phyloP scores from a whole-genome alignment of 2,329 filamentous ascomycete species.

The Mycosphaerelloides madeirae region DNA sequence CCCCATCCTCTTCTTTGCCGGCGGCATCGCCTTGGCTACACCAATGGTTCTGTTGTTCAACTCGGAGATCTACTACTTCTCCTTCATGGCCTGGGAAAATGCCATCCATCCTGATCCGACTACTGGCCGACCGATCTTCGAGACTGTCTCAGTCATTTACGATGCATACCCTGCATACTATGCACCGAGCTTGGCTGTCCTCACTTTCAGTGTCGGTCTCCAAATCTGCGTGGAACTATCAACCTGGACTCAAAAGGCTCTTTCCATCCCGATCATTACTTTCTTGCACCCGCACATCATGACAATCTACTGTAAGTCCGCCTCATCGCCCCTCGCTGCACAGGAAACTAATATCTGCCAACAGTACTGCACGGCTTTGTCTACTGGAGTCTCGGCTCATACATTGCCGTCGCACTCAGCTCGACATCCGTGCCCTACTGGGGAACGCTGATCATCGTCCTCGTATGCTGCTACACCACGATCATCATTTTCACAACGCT shows the following conservation, averaged over 20 bases:
- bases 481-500: slow-evolving; percentile 16
- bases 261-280: slow-evolving; percentile 38
- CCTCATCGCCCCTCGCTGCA: background rate
- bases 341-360: background rate
- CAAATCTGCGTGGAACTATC: slow-evolving; percentile 35
- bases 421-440: slow-evolving; percentile 31
- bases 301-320: slow-evolving; percentile 40
- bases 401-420: slow-evolving; percentile 35
- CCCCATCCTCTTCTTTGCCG: slow-evolving; percentile 33
- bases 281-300: slow-evolving; percentile 47
- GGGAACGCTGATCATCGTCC: slow-evolving; percentile 33
- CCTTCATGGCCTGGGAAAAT: slow-evolving; percentile 39
- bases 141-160: slow-evolving; percentile 39
- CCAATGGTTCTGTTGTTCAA: slow-evolving; percentile 38
- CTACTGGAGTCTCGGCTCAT: slow-evolving; percentile 42
- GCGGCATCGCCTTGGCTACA: slow-evolving; percentile 32
- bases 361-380: slow-evolving; percentile 43
- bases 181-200: slow-evolving; percentile 41
- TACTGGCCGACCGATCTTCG: slow-evolving; percentile 42
- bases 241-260: slow-evolving; percentile 38
- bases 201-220: slow-evolving; percentile 37
- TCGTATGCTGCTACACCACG: slow-evolving; percentile 32
- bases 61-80: slow-evolving; percentile 33
- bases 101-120: slow-evolving; percentile 40
- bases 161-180: slow-evolving; percentile 47